phyloP scores from a whole-genome alignment of 129 eudicot species.

The Oenanthe sinensis region DNA sequence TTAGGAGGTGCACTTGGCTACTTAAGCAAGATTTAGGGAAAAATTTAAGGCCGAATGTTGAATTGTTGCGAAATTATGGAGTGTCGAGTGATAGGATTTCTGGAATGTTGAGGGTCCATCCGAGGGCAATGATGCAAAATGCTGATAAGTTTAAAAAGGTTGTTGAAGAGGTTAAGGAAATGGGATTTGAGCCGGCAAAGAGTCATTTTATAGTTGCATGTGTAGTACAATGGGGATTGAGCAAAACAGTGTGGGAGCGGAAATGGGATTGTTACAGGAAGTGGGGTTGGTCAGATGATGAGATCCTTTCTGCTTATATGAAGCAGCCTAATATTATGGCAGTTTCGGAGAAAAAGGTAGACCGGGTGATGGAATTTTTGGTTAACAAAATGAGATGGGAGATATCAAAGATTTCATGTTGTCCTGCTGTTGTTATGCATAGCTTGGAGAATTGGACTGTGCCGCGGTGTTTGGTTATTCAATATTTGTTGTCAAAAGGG shows the following conservation, averaged over 20 bases:
- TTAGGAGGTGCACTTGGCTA: constrained; percentile 6
- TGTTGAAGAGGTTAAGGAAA: background rate
- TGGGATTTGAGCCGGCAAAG: constrained; percentile 8
- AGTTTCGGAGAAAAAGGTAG: constrained; percentile 18
- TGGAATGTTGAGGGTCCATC: background rate
- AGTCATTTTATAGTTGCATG: background rate
- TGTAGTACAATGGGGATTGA: background rate
- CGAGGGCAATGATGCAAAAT: background rate
- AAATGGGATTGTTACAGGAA: constrained; percentile 15
- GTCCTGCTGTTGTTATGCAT: background rate
- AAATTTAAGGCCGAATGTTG: constrained; percentile 1
- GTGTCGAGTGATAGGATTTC: background rate
- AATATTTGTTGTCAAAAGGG: constrained; percentile 8
- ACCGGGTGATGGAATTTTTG: constrained; percentile 17
- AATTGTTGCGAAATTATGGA: constrained; percentile 3
- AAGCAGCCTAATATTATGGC: constrained; percentile 10
- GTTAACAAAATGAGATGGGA: constrained; percentile 22
- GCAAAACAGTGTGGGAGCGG: constrained; percentile 4
- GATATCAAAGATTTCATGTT: background rate
- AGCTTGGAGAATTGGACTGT: constrained; percentile 11
- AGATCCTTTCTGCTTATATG: constrained; percentile 7
- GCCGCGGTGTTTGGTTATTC: constrained; percentile 11
- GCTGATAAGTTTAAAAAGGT: background rate
- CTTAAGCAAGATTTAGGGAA: constrained; percentile 1
- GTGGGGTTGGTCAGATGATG: constrained; percentile 31